Evolutionary conservation across 2,329 filamentous ascomycete species (phyloP).

Genomic region (Pseudogymnoascus sp.): DNA sequence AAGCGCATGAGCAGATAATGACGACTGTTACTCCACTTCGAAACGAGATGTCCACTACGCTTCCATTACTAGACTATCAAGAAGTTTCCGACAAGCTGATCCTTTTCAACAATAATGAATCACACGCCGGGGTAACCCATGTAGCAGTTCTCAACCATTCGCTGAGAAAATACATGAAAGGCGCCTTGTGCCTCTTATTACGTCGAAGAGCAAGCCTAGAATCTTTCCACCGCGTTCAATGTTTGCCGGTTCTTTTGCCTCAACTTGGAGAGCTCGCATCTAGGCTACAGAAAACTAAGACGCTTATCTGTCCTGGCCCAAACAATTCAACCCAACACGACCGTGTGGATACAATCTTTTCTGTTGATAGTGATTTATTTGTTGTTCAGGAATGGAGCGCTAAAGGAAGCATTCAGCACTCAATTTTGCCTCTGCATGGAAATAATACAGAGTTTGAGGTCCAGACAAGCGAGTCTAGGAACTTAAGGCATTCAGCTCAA

Average conservation of each 20-base stretch:
- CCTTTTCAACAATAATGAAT: not conserved
- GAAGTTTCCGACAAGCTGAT: slow-evolving; percentile 9
- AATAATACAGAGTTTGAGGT: no score
- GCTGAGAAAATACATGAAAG: not conserved
- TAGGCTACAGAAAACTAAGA: slow-evolving; percentile 7
- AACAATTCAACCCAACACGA: no score
- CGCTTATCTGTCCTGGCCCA: no score
- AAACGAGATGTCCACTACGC: slow-evolving; percentile 10
- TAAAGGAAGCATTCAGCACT: no score
- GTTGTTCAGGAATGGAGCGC: no score
- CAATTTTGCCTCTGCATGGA: no score
- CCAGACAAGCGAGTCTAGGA: no score
- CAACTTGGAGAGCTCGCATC: slow-evolving; percentile 1
- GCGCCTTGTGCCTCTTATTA: slow-evolving; percentile 8
- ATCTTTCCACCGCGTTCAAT: not conserved
- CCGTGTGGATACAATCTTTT: no score
- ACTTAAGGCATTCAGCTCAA: no score
- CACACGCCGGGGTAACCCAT: not conserved
- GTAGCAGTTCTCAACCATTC: slow-evolving; percentile 11
- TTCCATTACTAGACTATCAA: slow-evolving; percentile 10
- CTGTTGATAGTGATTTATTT: no score
- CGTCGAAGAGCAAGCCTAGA: not conserved
- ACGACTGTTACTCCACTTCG: slow-evolving; percentile 11
- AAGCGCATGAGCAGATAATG: slow-evolving; percentile 15
- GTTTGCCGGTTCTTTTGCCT: slow-evolving; percentile 2